phyloP scores from a whole-genome alignment of 768 basidiomycete genomes.

The Boletales sp. region DNA sequence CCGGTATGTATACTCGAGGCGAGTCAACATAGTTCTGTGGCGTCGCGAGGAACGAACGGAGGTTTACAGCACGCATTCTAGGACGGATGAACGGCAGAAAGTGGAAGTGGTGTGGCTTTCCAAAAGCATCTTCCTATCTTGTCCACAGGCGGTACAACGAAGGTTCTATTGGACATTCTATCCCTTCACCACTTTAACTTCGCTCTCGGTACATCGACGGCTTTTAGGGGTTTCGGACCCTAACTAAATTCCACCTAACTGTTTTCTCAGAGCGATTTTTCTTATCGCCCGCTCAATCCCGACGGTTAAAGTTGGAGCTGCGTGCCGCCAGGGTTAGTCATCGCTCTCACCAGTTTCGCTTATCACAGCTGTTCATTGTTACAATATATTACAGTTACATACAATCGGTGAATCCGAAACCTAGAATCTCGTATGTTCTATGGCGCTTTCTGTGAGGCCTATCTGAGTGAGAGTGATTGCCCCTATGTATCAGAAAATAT shows the following conservation, averaged over 20 bases:
- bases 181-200: background rate
- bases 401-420: background rate
- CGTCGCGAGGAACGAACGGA: constrained; percentile 15
- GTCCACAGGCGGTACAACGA: background rate
- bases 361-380: background rate
- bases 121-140: background rate
- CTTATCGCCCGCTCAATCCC: background rate
- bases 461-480: no score
- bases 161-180: background rate
- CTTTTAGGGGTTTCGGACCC: background rate
- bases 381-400: background rate
- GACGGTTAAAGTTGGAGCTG: background rate
- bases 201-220: background rate
- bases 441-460: background rate
- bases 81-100: background rate
- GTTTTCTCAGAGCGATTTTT: background rate
- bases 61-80: no score
- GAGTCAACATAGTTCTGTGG: constrained; percentile 17
- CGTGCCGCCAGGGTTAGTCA: background rate
- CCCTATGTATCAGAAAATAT: no score
- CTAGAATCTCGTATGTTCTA: background rate
- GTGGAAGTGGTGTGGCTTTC: background rate
- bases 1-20: constrained; percentile 1
- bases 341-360: background rate
- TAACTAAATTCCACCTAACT: no score